Conservation (phyloP, 306 rosid genomes). For the Acacia crassicarpa region DNA sequence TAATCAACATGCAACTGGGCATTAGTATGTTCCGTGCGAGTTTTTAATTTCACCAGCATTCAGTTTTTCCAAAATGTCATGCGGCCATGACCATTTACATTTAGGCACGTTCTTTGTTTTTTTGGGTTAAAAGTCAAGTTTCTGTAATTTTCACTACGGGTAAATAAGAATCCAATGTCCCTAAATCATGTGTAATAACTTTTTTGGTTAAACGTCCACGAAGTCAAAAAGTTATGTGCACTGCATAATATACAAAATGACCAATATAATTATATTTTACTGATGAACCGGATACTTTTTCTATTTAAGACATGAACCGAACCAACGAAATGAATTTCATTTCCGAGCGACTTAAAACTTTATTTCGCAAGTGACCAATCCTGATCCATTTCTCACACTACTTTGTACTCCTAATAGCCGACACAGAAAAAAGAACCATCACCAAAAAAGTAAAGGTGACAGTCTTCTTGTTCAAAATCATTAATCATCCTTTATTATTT, state of each 20-base stretch:
- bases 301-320: neutral
- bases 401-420: neutral
- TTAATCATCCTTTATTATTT: neutral
- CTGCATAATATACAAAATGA: neutral
- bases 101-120: neutral
- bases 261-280: neutral
- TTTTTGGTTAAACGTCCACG: neutral
- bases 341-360: neutral
- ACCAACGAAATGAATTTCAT: neutral
- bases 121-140: neutral
- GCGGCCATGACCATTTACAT: neutral
- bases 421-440: neutral
- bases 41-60: neutral
- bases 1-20: neutral
- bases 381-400: neutral
- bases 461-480: neutral
- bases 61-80: neutral
- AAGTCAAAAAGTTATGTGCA: neutral
- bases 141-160: too few relatives aligned
- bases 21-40: too few relatives aligned
- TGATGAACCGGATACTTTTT: neutral
- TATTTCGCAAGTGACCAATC: neutral
- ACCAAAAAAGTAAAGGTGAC: neutral
- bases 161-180: too few relatives aligned
- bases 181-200: too few relatives aligned